These are phyloP conservation scores for Thalassiosira exigua DNA, from an alignment of 352 stramenopile genomes.

Conservation along the genomic window DNA sequence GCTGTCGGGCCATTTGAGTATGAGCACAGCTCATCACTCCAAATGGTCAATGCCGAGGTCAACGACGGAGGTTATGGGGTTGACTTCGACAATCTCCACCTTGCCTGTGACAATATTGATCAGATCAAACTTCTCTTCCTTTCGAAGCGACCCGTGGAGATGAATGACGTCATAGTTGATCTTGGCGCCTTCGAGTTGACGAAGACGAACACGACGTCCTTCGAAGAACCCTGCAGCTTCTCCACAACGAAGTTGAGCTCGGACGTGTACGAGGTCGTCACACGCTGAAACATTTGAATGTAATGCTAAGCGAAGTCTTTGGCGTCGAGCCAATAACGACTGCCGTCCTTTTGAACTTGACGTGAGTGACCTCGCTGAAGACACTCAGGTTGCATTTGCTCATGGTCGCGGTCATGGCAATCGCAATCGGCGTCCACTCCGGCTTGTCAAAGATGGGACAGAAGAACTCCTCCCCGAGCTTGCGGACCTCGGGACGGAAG, in stretches of 20 bases:
- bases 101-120: neutral
- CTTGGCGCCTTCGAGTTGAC: neutral
- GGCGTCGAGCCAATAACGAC: neutral
- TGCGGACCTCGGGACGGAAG: too few relatives aligned
- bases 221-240: neutral
- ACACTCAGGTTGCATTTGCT: neutral
- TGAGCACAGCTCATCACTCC: neutral
- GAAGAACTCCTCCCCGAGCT: too few relatives aligned
- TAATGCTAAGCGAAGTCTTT: neutral
- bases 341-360: neutral
- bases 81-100: neutral
- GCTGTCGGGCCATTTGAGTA: neutral
- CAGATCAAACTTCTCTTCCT: slow-evolving; percentile 10
- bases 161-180: slow-evolving; percentile 7
- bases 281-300: neutral
- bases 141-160: neutral
- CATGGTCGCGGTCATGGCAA: too few relatives aligned
- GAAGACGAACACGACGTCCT: neutral
- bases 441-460: too few relatives aligned
- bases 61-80: neutral
- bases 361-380: neutral
- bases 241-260: neutral
- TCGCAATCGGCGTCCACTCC: too few relatives aligned
- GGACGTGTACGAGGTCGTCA: neutral
- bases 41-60: slow-evolving; percentile 11